Evolutionary conservation across 2,329 filamentous ascomycete species (phyloP), one percentile per base, ranked within the genome.

Genomic region (Periconia sp.): DNA sequence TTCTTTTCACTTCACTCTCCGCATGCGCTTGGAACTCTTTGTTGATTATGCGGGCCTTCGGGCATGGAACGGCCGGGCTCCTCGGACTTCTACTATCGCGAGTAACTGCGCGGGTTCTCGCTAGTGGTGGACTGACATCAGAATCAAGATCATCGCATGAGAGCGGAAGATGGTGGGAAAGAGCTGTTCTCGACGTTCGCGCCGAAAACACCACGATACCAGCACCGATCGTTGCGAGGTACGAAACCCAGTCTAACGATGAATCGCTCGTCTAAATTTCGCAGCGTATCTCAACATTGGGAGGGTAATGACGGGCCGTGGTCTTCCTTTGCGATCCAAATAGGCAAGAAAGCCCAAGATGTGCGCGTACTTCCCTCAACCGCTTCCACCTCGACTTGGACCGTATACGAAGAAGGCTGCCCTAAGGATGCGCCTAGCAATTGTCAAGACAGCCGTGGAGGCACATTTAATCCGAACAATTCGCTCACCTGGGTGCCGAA

Each of bases 391-490:
- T 65, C 67, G 24, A 60, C 59, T 11, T 70, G 63, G 61, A 53
- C 69, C 3, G 55, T 66, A 3, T 38, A 54, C 3, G 55, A 57
- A 4, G 50, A 63, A 35, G 65, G 60, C 12, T 71, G 69, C 45
- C 54, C 52, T 11, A 17, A 45, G 11, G 44, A 47, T 19, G 54
- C 65, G 26, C 59, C 57, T 2, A 30, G 43, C 29, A 40, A 65
- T 32, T 71, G 69, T 33, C 43, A 50, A 4, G 51, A 51, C 9
- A 43, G 49, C n/a, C 60, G 68, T 18, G 69, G 69, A 7, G 39
- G 57, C 12, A 51, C 50, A 8, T 64, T 66, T 46, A 50, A 66
- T 15, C 50, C 40, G 4, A 66, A 66, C 39, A 48, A 59, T 13
- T 67, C 62, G 13, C 52, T 53, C 11, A 65, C 61, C 2, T 71